Conservation (phyloP, 1,284 basidiomycete species). For the Puccinia coronata region DNA sequence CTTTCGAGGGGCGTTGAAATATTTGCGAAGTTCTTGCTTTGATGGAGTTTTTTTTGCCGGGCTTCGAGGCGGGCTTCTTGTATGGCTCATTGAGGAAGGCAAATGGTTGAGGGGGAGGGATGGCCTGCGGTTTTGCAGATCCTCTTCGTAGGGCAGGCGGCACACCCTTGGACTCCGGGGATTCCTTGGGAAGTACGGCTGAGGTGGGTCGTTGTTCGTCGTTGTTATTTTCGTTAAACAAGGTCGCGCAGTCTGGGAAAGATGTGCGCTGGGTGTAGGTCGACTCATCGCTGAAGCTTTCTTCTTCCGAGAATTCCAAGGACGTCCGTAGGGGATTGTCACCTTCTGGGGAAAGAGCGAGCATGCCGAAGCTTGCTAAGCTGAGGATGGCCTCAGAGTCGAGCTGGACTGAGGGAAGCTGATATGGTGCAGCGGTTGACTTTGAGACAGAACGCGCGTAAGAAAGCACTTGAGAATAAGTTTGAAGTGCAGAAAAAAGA, state of each 20-base stretch:
- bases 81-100: constrained; percentile 1
- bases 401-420: neutral
- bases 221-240: neutral
- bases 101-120: neutral
- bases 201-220: neutral
- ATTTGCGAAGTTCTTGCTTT: neutral
- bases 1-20: neutral
- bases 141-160: neutral
- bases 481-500: neutral
- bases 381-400: constrained; percentile 2
- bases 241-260: neutral
- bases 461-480: too few species aligned
- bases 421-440: neutral
- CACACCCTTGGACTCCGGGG: neutral
- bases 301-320: constrained; percentile 23
- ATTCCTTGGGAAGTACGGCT: neutral
- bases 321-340: neutral
- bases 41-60: neutral
- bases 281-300: constrained; percentile 18
- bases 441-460: neutral
- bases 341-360: neutral
- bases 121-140: neutral
- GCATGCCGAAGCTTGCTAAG: neutral
- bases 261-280: constrained; percentile 2
- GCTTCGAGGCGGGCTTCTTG: neutral